Base-by-base conservation (phyloP, 179 eudicot species). In the Beta macrorhiza region DNA sequence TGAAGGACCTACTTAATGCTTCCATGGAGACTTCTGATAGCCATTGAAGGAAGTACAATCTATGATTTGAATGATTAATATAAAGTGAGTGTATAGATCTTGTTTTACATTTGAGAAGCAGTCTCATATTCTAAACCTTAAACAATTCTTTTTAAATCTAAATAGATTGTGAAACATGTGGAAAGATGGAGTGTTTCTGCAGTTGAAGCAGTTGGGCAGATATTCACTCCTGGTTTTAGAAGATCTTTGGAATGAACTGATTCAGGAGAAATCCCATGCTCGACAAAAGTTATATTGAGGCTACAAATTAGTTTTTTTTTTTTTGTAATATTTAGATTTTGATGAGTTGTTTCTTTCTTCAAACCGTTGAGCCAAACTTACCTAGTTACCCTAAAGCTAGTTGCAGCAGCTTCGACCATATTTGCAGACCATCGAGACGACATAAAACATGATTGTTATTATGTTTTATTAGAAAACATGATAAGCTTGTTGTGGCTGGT, bases 111-210 rank as follows among this genome's bases (percentile, higher is more conserved):
- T 4, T 71, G 16, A 73, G 57, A 81, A 78, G 79, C 47, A 51
- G 37, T 47, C 6, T 77, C 20, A 58, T 20, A 15, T 51, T 29
- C 68, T 45, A 59, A 44, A 25, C 74, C 22, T 29, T 61, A 5
- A 59, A 78, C 57, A 32, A 32, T 20, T 76, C 70, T 15, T 77
- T 83, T 63, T 15, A 64, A 0, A 19, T 45, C 74, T 75, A 22
- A 78, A 84, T 91, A 95, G 98, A 89, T 95, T 79, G 85, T 88
- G 16, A 87, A 88, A 85, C 98, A 95, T 87, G 85, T 86, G 7
- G 99, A 95, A 86, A 93, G 92, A 59, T 95, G 99, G 98, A 92
- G 86, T 78, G 80, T 93, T 59, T 91, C 97, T 65, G 98, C 99
- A 71, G 80, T 93, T 82, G 91, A 95, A 89, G 98, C 98, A 68